Percentiles rank a stretch among this genome's conserved stretches.
Conservation (phyloP, 345 rosid species). For the Camelina sativa region DNA sequence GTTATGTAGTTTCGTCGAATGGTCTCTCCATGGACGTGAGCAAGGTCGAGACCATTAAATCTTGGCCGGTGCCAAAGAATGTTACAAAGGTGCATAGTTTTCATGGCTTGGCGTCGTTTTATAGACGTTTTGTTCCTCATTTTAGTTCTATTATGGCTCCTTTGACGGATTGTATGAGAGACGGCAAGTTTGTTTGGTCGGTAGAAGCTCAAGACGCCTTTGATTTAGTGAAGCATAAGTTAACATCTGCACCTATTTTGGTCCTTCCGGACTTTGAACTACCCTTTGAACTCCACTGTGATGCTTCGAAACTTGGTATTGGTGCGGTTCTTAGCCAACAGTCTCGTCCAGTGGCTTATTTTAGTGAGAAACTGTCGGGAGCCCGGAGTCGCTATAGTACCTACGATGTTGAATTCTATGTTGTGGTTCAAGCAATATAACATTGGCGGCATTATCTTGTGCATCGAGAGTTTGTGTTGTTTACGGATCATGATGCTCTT, state of each 20-base stretch:
- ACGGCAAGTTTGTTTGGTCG: neutral
- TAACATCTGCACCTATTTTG: neutral
- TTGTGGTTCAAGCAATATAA: too few species aligned
- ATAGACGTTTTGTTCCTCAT: neutral
- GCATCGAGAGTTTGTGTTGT: too few species aligned
- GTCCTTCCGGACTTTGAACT: neutral
- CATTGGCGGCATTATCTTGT: too few species aligned
- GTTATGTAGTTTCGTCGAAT: too few species aligned
- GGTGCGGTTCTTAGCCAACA: neutral
- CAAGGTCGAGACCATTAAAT: neutral
- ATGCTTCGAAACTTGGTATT: neutral
- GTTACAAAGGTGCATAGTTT: neutral
- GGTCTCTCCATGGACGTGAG: too few species aligned
- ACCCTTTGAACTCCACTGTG: neutral
- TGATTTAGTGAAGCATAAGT: neutral
- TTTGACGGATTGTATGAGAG: neutral
- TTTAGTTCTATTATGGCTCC: neutral
- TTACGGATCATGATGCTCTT: too few species aligned
- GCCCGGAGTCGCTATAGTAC: too few species aligned
- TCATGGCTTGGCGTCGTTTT: neutral
- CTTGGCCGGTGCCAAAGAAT: neutral
- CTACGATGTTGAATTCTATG: too few species aligned
- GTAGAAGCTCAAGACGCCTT: accelerated
- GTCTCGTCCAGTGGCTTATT: too few species aligned
- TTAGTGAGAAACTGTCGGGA: too few species aligned